Percentiles rank a stretch among this genome's conserved stretches.
These are phyloP conservation scores for Coprinopsis strossmayeri DNA, from an alignment of 768 basidiomycete genomes.

Conservation along the genomic window DNA sequence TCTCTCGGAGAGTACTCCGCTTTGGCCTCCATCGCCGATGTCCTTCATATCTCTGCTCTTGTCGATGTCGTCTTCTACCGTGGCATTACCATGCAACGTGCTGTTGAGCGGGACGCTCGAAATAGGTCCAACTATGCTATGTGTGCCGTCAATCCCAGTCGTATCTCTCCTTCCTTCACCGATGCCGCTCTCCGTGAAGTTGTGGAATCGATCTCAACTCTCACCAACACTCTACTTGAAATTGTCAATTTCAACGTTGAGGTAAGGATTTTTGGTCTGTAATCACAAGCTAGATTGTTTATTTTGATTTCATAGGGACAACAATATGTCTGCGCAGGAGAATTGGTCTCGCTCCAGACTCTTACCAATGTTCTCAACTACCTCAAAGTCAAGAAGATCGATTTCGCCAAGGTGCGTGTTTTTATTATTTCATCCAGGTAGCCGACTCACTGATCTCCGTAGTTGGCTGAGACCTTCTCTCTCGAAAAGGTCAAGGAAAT, in stretches of 20 bases:
- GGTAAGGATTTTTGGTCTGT: conserved; percentile 32
- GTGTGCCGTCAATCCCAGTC: conserved; percentile 98
- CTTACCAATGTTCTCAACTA: conserved; percentile 97
- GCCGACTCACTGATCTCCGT: conserved; percentile 6
- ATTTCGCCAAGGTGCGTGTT: conserved; percentile 68
- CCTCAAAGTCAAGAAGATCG: conserved; percentile 93
- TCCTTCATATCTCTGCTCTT: conserved; percentile 89
- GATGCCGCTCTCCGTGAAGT: conserved; percentile 96
- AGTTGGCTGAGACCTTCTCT: conserved; percentile 84
- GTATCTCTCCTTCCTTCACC: conserved; percentile 90
- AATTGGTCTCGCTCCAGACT: conserved; percentile 86
- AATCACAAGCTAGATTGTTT: conserved; percentile 6
- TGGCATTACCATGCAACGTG: conserved; percentile 99
- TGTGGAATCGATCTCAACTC: conserved; percentile 80
- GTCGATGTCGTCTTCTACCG: conserved; percentile 99
- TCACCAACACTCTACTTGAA: conserved; percentile 80
- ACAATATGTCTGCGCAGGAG: conserved; percentile 99
- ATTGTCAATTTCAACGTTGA: conserved; percentile 97
- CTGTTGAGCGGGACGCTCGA: conserved; percentile 90
- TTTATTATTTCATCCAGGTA: not conserved
- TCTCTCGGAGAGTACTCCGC: conserved; percentile 99
- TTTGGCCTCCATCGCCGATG: conserved; percentile 94
- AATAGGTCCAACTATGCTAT: conserved; percentile 97
- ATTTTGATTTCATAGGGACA: conserved; percentile 74
- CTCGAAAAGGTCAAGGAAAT: conserved; percentile 96